These are phyloP conservation scores for Benincasa hispida DNA, from an alignment of 306 rosid species.

Conservation along the genomic window DNA sequence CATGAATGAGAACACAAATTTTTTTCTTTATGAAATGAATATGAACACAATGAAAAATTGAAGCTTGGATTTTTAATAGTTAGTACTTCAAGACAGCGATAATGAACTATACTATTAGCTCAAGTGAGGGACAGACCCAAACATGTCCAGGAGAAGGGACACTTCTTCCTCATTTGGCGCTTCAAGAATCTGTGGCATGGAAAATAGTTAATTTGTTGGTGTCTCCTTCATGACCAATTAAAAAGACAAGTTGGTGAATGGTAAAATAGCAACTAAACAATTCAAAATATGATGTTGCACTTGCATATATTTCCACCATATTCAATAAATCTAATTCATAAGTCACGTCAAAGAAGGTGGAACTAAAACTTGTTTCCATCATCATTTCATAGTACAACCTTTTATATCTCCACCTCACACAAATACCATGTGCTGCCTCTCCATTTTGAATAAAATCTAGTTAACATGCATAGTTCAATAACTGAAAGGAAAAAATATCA, in stretches of 20 bases:
- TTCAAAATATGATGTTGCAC: not conserved
- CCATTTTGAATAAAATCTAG: not conserved
- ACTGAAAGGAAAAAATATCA: not conserved
- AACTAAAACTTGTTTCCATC: not conserved
- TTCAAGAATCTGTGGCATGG: slow-evolving; percentile 81
- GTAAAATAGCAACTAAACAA: not conserved
- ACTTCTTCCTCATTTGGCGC: slow-evolving; percentile 90
- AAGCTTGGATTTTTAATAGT: slow-evolving; percentile 2
- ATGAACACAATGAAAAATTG: not conserved
- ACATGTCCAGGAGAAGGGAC: slow-evolving; percentile 83
- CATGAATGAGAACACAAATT: not conserved
- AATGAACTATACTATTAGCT: not conserved
- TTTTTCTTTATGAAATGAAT: not conserved
- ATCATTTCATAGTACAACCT: not conserved
- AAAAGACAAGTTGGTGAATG: not conserved
- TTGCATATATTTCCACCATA: not conserved
- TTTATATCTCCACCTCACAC: not conserved
- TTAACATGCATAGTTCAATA: not conserved
- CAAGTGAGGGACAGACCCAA: slow-evolving; percentile 57
- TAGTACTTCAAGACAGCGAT: slow-evolving; percentile 12
- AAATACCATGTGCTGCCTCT: not conserved
- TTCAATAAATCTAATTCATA: not conserved
- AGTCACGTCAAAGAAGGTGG: not conserved
- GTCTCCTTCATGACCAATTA: slow-evolving; percentile 25
- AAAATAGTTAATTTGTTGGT: slow-evolving; percentile 53